Evolutionary conservation across 495 filamentous ascomycete species (phyloP).

Genomic region (Penicillium waksmanii): DNA sequence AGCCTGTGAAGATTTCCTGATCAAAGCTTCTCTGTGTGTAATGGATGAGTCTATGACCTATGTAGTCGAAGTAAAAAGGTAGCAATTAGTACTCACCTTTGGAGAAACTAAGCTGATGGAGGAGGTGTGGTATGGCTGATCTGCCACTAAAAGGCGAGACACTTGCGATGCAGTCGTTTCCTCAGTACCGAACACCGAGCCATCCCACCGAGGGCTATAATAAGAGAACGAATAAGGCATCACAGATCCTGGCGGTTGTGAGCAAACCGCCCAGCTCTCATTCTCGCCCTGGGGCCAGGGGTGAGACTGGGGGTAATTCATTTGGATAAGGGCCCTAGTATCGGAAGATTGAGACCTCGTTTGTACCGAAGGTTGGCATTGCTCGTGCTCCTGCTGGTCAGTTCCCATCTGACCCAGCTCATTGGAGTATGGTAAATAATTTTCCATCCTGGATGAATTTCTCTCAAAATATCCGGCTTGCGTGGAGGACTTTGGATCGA

Average conservation of each 20-base stretch:
- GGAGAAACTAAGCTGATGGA: slow-evolving; percentile 8
- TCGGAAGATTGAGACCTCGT: slow-evolving; percentile 21
- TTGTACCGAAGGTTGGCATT: slow-evolving; percentile 23
- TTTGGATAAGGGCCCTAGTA: slow-evolving; percentile 19
- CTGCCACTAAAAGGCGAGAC: slow-evolving; percentile 12
- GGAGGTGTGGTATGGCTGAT: slow-evolving; percentile 8
- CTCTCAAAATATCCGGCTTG: neutral
- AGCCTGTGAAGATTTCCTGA: neutral
- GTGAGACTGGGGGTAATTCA: slow-evolving; percentile 19
- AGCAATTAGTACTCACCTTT: neutral
- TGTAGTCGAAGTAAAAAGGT: no score
- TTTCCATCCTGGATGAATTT: slow-evolving; percentile 28
- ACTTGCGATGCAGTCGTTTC: slow-evolving; percentile 20
- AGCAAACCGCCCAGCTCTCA: slow-evolving; percentile 32
- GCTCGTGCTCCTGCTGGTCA: slow-evolving; percentile 29
- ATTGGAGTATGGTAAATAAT: slow-evolving; percentile 21
- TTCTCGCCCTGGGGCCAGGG: slow-evolving; percentile 19
- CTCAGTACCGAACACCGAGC: slow-evolving; percentile 6
- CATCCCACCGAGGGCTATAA: slow-evolving; percentile 13
- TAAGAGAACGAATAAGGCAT: slow-evolving; percentile 23
- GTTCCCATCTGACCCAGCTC: slow-evolving; percentile 31
- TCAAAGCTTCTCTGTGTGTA: neutral
- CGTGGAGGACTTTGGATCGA: neutral
- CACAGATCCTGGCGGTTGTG: slow-evolving; percentile 28
- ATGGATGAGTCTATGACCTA: neutral